phyloP scores from a whole-genome alignment of 2,329 filamentous ascomycete species.

The Neurospora crassa region DNA sequence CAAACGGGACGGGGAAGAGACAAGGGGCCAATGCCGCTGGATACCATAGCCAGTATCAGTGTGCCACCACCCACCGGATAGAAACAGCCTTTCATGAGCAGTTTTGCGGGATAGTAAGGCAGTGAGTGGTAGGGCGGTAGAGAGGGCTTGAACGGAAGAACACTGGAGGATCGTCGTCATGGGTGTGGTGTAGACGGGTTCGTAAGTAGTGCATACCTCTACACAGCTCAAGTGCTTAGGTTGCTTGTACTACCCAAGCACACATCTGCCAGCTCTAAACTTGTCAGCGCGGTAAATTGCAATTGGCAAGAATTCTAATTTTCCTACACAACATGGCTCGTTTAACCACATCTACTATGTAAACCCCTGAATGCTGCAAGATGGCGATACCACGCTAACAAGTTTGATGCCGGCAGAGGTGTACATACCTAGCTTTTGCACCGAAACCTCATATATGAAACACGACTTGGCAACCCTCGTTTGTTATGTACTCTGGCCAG shows the following conservation, averaged over 20 bases:
- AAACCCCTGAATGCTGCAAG: constrained; percentile 1
- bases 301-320: neutral
- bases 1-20: neutral
- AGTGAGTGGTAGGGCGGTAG: neutral
- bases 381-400: neutral
- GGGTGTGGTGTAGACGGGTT: neutral
- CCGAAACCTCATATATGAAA: neutral
- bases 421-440: neutral
- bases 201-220: neutral
- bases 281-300: neutral
- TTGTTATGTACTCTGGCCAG: neutral
- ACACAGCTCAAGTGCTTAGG: neutral
- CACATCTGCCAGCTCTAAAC: neutral
- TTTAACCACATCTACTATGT: neutral
- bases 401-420: neutral
- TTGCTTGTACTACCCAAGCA: neutral
- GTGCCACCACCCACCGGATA: neutral
- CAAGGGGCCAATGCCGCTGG: neutral
- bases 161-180: neutral
- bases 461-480: neutral
- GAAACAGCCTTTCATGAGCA: neutral
- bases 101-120: neutral
- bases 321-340: neutral
- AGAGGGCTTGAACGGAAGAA: neutral
- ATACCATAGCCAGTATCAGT: neutral